Percentiles rank a stretch among this genome's conserved stretches.
phyloP scores from a whole-genome alignment of 2,329 filamentous ascomycete genomes.

The Eutypella sp. region DNA sequence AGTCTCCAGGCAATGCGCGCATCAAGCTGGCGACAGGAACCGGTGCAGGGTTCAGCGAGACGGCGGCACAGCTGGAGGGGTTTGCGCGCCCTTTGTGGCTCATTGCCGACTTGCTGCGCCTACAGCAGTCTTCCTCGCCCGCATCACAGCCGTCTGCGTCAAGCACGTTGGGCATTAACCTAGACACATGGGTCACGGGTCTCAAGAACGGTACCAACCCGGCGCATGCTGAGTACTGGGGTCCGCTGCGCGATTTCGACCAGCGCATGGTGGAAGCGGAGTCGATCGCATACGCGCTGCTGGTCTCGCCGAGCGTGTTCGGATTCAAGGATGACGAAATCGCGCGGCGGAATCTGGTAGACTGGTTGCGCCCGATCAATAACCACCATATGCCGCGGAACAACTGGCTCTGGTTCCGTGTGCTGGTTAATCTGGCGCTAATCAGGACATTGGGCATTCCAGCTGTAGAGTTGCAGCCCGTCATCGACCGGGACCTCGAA shows the following conservation, averaged over 20 bases:
- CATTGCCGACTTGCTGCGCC: conserved; percentile 37
- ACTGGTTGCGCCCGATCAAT: conserved; percentile 39
- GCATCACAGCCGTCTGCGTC: too few species aligned
- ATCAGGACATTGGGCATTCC: conserved; percentile 35
- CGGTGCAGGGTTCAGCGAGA: conserved; percentile 38
- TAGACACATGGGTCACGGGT: conserved; percentile 27
- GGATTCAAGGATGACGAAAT: conserved; percentile 21
- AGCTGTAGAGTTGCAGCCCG: conserved; percentile 24
- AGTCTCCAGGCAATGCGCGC: conserved; percentile 29
- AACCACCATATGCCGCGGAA: conserved; percentile 40
- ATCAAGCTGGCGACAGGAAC: conserved; percentile 33
- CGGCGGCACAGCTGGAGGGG: conserved; percentile 40
- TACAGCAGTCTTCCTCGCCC: conserved; percentile 12
- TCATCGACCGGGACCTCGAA: conserved; percentile 37
- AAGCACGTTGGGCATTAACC: not conserved
- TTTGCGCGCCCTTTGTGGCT: conserved; percentile 37
- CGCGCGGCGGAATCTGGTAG: conserved; percentile 30
- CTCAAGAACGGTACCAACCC: conserved; percentile 30
- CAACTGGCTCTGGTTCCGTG: conserved; percentile 50
- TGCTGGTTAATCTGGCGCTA: conserved; percentile 44
- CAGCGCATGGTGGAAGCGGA: conserved; percentile 53
- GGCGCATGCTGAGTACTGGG: conserved; percentile 39
- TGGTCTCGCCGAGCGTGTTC: conserved; percentile 37
- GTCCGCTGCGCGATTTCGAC: conserved; percentile 37
- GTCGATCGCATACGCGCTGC: conserved; percentile 43